A percentile compares a stretch with the other conserved stretches of the same genome.
These are phyloP conservation scores for Platismatia glauca DNA, from an alignment of 495 filamentous ascomycete species.

Conservation along the genomic window DNA sequence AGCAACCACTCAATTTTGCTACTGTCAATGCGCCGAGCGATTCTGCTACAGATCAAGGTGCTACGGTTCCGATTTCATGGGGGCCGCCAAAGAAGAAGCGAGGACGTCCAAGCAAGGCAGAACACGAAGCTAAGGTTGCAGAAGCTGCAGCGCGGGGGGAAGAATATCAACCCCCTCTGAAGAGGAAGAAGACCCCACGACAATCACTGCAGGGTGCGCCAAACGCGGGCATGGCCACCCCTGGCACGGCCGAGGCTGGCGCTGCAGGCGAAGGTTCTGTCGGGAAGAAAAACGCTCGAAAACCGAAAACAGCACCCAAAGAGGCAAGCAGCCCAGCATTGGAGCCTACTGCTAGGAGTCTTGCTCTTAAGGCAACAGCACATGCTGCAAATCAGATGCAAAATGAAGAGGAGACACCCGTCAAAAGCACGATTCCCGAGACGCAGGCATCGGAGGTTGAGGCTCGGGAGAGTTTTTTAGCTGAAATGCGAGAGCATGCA, in stretches of 20 bases:
- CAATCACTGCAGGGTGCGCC: constrained; percentile 15
- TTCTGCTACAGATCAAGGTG: constrained; percentile 24
- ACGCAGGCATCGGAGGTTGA: constrained; percentile 13
- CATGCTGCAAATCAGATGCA: constrained; percentile 17
- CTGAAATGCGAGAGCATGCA: constrained; percentile 16
- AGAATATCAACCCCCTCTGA: constrained; percentile 36
- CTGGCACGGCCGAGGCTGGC: constrained; percentile 11
- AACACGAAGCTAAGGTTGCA: constrained; percentile 42
- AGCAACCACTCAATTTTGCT: constrained; percentile 23
- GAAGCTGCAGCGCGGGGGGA: constrained; percentile 46
- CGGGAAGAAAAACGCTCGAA: constrained; percentile 14
- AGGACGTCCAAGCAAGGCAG: constrained; percentile 50
- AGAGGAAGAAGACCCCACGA: constrained; percentile 23
- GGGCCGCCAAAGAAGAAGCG: constrained; percentile 51
- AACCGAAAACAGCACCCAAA: constrained; percentile 1
- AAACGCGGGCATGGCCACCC: constrained; percentile 3
- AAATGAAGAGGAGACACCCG: not conserved
- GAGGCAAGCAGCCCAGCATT: not conserved
- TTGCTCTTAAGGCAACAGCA: constrained; percentile 8
- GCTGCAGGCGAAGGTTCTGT: constrained; percentile 9
- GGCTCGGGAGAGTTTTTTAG: constrained; percentile 7
- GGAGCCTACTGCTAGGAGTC: not conserved
- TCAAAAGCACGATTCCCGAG: constrained; percentile 16
- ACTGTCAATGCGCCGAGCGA: constrained; percentile 24
- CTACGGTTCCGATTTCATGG: constrained; percentile 18